Percentiles rank a stretch among this genome's conserved stretches.
These are phyloP conservation scores for Schoenoplectus tabernaemontani DNA, from an alignment of 202 grass and related monocot genomes.

Conservation along the genomic window DNA sequence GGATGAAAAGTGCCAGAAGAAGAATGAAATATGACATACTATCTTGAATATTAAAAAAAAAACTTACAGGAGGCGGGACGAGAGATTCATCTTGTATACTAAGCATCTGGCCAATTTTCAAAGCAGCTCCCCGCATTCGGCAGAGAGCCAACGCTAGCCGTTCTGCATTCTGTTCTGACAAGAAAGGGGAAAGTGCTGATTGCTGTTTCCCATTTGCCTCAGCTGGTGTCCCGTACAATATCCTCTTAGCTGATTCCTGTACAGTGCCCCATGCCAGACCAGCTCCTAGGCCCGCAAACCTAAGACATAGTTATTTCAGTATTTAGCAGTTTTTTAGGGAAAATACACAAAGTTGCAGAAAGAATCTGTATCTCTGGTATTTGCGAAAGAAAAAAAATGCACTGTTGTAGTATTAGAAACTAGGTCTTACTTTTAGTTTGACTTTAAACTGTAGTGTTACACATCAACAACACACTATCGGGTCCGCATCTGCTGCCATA, in stretches of 20 bases:
- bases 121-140: conserved; percentile 87
- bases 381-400: not conserved
- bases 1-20: not conserved
- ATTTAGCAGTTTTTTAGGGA: not conserved
- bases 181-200: conserved; percentile 69
- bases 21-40: not conserved
- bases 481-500: no score
- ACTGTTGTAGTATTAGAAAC: not conserved
- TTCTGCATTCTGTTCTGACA: conserved; percentile 92
- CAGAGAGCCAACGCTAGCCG: conserved; percentile 77
- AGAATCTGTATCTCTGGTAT: not conserved
- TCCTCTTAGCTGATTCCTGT: conserved; percentile 66
- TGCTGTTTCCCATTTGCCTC: conserved; percentile 45
- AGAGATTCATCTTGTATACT: conserved; percentile 97
- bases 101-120: conserved; percentile 91
- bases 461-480: not conserved
- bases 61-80: conserved; percentile 68
- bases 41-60: not conserved
- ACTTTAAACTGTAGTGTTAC: not conserved
- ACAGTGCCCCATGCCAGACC: conserved; percentile 80
- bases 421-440: not conserved
- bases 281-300: conserved; percentile 87
- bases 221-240: conserved; percentile 54
- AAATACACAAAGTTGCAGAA: not conserved
- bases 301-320: conserved; percentile 20